Percentiles rank a stretch among this genome's conserved stretches.
Evolutionary conservation across 2,329 filamentous ascomycete genomes (phyloP).

Genomic region (Stachybotrys chartarum): DNA sequence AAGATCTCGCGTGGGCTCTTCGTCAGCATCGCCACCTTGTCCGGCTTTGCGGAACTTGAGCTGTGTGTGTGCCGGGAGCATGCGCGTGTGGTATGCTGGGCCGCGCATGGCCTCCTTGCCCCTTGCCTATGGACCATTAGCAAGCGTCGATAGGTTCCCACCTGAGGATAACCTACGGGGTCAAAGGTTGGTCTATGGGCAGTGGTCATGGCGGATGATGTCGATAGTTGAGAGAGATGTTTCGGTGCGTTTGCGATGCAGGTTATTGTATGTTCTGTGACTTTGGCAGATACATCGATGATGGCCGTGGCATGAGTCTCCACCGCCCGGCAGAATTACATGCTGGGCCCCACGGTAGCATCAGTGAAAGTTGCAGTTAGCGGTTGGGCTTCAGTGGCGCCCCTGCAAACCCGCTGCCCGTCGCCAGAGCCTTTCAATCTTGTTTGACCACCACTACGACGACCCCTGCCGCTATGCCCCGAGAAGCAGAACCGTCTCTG

Average conservation of each 20-base stretch:
- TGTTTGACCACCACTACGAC: conserved; percentile 5
- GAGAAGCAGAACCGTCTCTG: conserved; percentile 82
- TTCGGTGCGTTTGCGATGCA: not conserved
- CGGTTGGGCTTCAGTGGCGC: too few species aligned
- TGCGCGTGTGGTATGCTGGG: conserved; percentile 90
- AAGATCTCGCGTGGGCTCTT: conserved; percentile 69
- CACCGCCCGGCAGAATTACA: conserved; percentile 45
- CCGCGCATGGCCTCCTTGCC: conserved; percentile 94
- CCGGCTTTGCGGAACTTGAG: conserved; percentile 84
- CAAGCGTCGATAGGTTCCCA: not conserved
- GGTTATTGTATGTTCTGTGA: too few species aligned
- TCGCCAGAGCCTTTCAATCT: conserved; percentile 2
- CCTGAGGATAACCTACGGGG: conserved; percentile 51
- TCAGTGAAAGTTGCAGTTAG: not conserved
- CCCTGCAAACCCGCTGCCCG: conserved; percentile 6
- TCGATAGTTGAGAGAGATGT: not conserved
- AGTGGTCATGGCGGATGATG: conserved; percentile 45
- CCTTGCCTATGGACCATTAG: conserved; percentile 52
- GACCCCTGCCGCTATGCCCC: conserved; percentile 60
- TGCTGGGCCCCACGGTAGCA: not conserved
- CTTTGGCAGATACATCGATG: not conserved
- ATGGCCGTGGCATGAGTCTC: not conserved
- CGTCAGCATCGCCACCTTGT: conserved; percentile 72
- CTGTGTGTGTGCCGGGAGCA: conserved; percentile 86
- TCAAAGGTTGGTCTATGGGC: conserved; percentile 90